Evolutionary conservation across 2,329 filamentous ascomycete genomes (phyloP), one percentile per base, ranked within the genome.

Genomic region (Calonectria crousiana): DNA sequence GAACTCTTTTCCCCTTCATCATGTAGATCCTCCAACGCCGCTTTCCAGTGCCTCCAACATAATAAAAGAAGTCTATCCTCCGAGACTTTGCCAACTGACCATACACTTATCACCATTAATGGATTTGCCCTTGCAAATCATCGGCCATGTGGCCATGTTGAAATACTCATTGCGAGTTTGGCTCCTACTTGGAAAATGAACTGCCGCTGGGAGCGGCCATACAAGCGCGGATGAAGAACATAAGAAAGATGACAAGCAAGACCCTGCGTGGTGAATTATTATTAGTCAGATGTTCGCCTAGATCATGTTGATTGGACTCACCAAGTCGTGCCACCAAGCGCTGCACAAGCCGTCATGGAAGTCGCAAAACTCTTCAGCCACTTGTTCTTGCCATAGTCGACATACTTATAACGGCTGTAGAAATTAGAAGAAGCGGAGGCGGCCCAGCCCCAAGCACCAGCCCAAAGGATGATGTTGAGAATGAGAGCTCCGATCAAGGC

Each of bases 401-500:
- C 82, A 20, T 30, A 41, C 0, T 79, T 68, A 58, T 79, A 80
- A 70, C 75, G 77, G 20, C 73, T 77, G 52, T 83, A 76, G 34
- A 80, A 81, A 28, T 77, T 72, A 9, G 81, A 71, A 20, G 85
- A 84, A 78, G 81, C 80, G 23, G 82, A 83, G 13, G 85, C 84
- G 6, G 86, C 82, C 86, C 86, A 88, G 0, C 77, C 74, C 78
- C 78, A 80, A 36, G 74, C 78, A 8, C 82, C 77, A 11, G 89
- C 82, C 86, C 88, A 89, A 76, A 89, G 87, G 77, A 89, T 83
- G 72, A 83, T 73, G 68, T 74, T 78, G 56, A 88, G 77, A 60
- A 82, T 72, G 49, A 87, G 85, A 47, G 78, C 80, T 41, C 84
- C 74, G 52, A 87, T 71, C 67, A 85, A 82, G 68, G 74, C 80